Conservation (phyloP, 2,329 filamentous ascomycete species). For the Sarocladium oryzae region DNA sequence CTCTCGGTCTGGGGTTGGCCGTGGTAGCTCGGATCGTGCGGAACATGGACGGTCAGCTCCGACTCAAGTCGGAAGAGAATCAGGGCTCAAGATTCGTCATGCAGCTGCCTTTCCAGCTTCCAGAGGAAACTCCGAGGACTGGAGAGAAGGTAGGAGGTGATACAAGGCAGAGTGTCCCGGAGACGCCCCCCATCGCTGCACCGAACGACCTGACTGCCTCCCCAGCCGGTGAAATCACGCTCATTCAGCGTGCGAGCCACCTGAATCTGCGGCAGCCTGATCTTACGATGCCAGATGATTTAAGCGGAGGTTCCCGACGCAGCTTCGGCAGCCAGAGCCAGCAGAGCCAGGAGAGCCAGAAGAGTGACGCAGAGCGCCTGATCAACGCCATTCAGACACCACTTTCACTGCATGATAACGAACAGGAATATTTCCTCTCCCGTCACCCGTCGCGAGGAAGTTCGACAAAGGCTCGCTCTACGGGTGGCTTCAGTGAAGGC, state of each 20-base stretch:
- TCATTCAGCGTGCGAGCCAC: constrained; percentile 44
- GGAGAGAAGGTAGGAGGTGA: constrained; percentile 11
- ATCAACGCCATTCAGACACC: constrained; percentile 67
- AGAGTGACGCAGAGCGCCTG: constrained; percentile 61
- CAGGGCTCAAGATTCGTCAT: constrained; percentile 80
- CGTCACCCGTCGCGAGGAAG: constrained; percentile 14
- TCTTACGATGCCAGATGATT: constrained; percentile 10
- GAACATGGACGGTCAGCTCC: constrained; percentile 87
- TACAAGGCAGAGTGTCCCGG: constrained; percentile 2
- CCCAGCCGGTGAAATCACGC: constrained; percentile 50
- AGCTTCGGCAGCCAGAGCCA: constrained; percentile 37
- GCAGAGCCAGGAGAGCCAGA: constrained; percentile 24
- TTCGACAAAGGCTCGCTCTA: constrained; percentile 12
- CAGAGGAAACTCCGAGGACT: constrained; percentile 28
- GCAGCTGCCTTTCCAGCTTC: constrained; percentile 67
- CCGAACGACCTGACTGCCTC: constrained; percentile 9
- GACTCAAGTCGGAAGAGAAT: constrained; percentile 75
- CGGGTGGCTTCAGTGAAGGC: neutral
- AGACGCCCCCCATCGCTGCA: neutral
- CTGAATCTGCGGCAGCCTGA: constrained; percentile 14
- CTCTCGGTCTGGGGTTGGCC: constrained; percentile 76
- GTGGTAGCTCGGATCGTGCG: constrained; percentile 78
- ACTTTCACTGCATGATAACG: constrained; percentile 32
- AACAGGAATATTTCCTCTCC: constrained; percentile 24
- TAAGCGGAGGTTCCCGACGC: constrained; percentile 17